Base-by-base conservation (phyloP, 345 rosid species). In the Citropsis articulata region DNA sequence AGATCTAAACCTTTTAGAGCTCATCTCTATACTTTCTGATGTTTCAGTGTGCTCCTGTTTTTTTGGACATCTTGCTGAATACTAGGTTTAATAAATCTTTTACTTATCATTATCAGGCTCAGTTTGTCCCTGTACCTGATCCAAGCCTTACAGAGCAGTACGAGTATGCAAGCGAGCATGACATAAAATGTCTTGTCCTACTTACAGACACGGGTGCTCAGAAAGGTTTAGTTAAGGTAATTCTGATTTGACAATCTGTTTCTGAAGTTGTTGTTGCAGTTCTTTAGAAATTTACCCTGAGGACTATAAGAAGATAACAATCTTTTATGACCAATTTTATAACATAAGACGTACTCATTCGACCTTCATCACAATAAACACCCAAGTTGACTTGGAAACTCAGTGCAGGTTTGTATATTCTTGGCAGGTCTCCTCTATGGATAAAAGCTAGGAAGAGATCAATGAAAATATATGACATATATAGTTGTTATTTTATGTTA, bases 141-240 rank as follows among this genome's bases (percentile, higher is more conserved):
- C 97, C 99, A 84, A 95, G 97, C 87, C 91, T 95, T 64, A 93
- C 93, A 9, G 99, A 95, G 88, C 98, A 95, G 83, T 93, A 95
- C 75, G 98, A 95, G 84, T 95, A 92, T 83, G 99, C 99, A 71
- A 92, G 84, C 66, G 99, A 95, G 83, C 96, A 92, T 81, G 94
- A 89, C 50, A 91, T 95, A 77, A 92, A 90, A 81, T 95, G 94
- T 86, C 89, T 95, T 56, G 94, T 93, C 80, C 92, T 93, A 82
- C 82, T 95, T 57, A 85, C 97, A 36, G 98, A 95, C 79, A 83
- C 91, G 12, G 93, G 93, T 31, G 87, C 93, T 73, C 94, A 92
- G 82, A 80, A 88, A 25, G 89, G 86, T 82, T 86, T 88, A 66
- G 95, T 88, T n/a, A 93, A 90, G 99, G 98, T 95, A 88, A 70